phyloP scores from a whole-genome alignment of 768 basidiomycete genomes.

The Mycena pura region DNA sequence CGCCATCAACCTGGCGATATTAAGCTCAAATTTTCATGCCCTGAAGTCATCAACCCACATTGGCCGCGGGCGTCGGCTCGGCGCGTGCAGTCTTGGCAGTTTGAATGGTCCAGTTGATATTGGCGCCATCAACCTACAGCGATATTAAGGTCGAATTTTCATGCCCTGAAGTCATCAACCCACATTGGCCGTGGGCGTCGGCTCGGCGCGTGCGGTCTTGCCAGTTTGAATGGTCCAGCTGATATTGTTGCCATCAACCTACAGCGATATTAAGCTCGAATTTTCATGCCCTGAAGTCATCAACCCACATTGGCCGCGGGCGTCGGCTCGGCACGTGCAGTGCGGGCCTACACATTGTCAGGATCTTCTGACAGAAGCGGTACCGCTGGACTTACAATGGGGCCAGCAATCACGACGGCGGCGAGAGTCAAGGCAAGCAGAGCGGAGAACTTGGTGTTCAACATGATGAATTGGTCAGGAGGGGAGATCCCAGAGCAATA shows the following conservation, averaged over 20 bases:
- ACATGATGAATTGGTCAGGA: not conserved
- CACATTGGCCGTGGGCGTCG: not conserved
- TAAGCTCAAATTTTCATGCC: not conserved
- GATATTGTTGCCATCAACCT: conserved; percentile 8
- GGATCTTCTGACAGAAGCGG: not conserved
- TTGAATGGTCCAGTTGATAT: conserved; percentile 13
- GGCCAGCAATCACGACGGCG: conserved; percentile 1
- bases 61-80: not conserved
- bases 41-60: not conserved
- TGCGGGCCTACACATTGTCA: not conserved
- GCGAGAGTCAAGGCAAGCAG: conserved; percentile 10
- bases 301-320: not conserved
- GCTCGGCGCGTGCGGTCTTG: not conserved
- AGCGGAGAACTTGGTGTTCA: conserved; percentile 8
- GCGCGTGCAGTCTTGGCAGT: not conserved
- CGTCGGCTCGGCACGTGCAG: not conserved
- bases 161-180: not conserved
- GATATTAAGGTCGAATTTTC: not conserved
- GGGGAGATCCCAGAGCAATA: not conserved
- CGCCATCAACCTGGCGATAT: not conserved
- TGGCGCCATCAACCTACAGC: not conserved
- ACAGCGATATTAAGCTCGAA: not conserved
- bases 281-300: not conserved
- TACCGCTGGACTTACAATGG: conserved; percentile 4
- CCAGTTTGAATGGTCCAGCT: not conserved